These are phyloP conservation scores for Colletotrichum kahawae DNA, from an alignment of 2,329 filamentous ascomycete genomes.

Conservation along the genomic window DNA sequence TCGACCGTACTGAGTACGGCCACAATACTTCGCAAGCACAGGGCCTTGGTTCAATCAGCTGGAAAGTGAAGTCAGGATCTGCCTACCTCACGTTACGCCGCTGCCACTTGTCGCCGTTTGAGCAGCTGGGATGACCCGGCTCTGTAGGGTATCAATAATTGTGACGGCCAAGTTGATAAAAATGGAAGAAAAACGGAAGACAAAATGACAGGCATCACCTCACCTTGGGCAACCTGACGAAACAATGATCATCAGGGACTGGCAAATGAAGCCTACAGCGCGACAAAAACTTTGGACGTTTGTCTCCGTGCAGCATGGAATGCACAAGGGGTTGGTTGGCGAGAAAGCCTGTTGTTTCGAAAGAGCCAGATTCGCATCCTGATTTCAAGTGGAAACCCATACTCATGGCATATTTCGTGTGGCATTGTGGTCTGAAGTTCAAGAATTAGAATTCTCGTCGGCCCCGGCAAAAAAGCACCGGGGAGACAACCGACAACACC, in stretches of 20 bases:
- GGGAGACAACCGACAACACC: background rate
- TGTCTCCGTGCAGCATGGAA: background rate
- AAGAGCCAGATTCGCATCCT: background rate
- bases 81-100: background rate
- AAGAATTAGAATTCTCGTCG: background rate
- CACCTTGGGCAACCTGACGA: background rate
- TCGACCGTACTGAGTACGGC: background rate
- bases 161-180: background rate
- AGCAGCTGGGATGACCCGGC: conserved; percentile 12
- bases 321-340: background rate
- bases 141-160: conserved; percentile 3
- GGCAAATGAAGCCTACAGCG: background rate
- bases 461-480: background rate
- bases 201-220: background rate
- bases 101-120: background rate
- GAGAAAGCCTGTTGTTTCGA: background rate
- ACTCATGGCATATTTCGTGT: background rate
- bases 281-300: background rate
- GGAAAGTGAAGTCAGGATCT: background rate
- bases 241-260: background rate
- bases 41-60: background rate
- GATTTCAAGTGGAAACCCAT: background rate
- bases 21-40: background rate
- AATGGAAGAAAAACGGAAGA: background rate
- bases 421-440: background rate